These are phyloP conservation scores for Paecilomyces variotii DNA, from an alignment of 2,329 filamentous ascomycete species.

Conservation along the genomic window DNA sequence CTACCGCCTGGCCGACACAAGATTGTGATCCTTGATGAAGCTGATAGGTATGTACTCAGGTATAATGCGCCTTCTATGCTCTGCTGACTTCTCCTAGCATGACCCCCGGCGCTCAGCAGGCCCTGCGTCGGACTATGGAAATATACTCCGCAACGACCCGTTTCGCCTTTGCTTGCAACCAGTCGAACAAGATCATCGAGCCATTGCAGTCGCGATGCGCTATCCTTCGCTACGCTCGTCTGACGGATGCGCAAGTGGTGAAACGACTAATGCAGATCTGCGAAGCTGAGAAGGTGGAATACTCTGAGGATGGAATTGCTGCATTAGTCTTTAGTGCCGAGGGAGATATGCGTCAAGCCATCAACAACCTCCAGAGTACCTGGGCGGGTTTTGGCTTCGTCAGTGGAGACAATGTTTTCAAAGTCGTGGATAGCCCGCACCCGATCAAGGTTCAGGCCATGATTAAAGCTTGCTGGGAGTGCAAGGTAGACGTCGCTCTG, in stretches of 20 bases:
- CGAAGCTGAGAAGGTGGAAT: slow-evolving; percentile 81
- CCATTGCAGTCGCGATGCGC: slow-evolving; percentile 95
- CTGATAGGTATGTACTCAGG: slow-evolving; percentile 56
- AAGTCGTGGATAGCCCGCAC: slow-evolving; percentile 92
- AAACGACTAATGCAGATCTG: slow-evolving; percentile 87
- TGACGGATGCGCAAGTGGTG: slow-evolving; percentile 89
- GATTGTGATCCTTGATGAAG: slow-evolving; percentile 94
- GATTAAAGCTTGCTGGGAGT: slow-evolving; percentile 94
- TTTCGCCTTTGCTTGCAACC: slow-evolving; percentile 97
- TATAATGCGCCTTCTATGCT: not conserved
- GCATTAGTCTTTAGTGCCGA: slow-evolving; percentile 97
- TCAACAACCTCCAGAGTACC: slow-evolving; percentile 96
- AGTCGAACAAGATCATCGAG: slow-evolving; percentile 99
- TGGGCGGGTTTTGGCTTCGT: slow-evolving; percentile 91
- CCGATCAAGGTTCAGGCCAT: slow-evolving; percentile 98
- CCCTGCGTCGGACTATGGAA: slow-evolving; percentile 92
- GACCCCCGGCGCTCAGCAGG: slow-evolving; percentile 94
- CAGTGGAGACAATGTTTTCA: slow-evolving; percentile 96
- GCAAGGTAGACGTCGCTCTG: slow-evolving; percentile 78
- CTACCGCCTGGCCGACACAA: slow-evolving; percentile 86
- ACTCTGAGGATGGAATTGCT: slow-evolving; percentile 86
- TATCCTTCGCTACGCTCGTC: slow-evolving; percentile 83
- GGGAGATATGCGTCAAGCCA: slow-evolving; percentile 97
- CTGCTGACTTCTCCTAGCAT: slow-evolving; percentile 47
- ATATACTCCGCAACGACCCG: slow-evolving; percentile 95